phyloP scores from a whole-genome alignment of 345 rosid species.

The Carallia pectinifolia region DNA sequence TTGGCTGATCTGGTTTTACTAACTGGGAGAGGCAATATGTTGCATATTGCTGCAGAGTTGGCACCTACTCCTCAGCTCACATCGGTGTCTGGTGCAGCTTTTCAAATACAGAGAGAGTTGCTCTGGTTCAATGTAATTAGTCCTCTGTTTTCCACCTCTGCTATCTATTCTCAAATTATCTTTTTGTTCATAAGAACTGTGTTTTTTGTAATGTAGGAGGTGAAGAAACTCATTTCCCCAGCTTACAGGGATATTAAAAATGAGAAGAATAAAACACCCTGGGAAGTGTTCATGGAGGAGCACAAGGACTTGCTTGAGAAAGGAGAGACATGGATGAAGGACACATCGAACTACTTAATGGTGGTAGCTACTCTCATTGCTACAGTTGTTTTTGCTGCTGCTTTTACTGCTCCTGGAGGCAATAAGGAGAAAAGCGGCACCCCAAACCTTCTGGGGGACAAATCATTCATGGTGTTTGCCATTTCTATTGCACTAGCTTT shows the following conservation, averaged over 20 bases:
- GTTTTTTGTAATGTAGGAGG: constrained; percentile 15
- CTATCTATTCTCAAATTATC: background rate
- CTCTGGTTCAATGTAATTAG: constrained; percentile 19
- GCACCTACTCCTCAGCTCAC: constrained; percentile 10
- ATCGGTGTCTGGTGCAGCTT: constrained; percentile 22
- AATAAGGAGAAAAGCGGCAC: background rate
- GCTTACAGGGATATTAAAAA: constrained; percentile 5
- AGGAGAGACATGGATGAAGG: constrained; percentile 23
- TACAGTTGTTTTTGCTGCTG: constrained; percentile 10
- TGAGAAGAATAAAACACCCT: background rate
- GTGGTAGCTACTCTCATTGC: constrained; percentile 21
- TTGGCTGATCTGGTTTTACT: background rate
- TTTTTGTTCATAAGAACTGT: background rate
- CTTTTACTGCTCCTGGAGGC: constrained; percentile 9
- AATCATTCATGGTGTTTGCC: constrained; percentile 2
- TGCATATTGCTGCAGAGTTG: constrained; percentile 22
- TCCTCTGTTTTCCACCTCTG: background rate
- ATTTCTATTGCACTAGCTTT: constrained; percentile 10
- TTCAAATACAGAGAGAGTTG: constrained; percentile 22
- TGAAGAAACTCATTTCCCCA: constrained; percentile 14
- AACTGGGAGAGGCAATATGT: background rate
- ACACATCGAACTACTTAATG: constrained; percentile 9
- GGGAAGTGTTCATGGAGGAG: constrained; percentile 2
- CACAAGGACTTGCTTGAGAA: constrained; percentile 3
- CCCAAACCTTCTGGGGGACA: background rate